A percentile compares a stretch with the other conserved stretches of the same genome.
phyloP scores from a whole-genome alignment of 768 basidiomycete species.

The Tephrocybe sp. region DNA sequence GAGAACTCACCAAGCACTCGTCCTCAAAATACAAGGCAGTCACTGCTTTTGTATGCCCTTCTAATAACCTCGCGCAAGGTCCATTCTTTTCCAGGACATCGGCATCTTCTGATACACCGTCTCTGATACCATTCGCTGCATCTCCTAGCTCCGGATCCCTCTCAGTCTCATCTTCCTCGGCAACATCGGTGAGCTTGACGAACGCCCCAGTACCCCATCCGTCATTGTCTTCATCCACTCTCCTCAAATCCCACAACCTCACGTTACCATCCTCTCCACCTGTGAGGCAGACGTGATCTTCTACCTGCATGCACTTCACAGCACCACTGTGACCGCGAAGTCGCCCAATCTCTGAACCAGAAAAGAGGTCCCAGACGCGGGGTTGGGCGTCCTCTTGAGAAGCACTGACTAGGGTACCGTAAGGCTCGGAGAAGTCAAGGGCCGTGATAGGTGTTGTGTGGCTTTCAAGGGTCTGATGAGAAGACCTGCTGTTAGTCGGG shows the following conservation, averaged over 20 bases:
- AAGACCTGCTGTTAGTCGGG: background rate
- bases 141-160: slow-evolving; percentile 41
- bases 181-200: slow-evolving; percentile 60
- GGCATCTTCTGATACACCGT: slow-evolving; percentile 33
- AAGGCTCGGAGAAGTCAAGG: slow-evolving; percentile 95
- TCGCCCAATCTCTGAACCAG: slow-evolving; percentile 84
- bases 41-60: slow-evolving; percentile 92
- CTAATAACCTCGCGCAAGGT: slow-evolving; percentile 71
- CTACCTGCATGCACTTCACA: slow-evolving; percentile 92
- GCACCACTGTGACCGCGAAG: slow-evolving; percentile 78
- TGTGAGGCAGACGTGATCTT: slow-evolving; percentile 87
- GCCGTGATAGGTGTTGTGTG: slow-evolving; percentile 84
- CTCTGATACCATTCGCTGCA: slow-evolving; percentile 39
- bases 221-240: slow-evolving; percentile 75
- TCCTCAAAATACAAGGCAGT: slow-evolving; percentile 96
- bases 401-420: slow-evolving; percentile 88
- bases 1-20: slow-evolving; percentile 72
- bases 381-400: slow-evolving; percentile 85
- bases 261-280: slow-evolving; percentile 87
- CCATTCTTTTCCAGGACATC: slow-evolving; percentile 42
- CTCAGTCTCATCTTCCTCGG: slow-evolving; percentile 62
- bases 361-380: slow-evolving; percentile 92
- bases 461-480: slow-evolving; percentile 68
- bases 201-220: slow-evolving; percentile 53
- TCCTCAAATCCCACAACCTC: slow-evolving; percentile 87